Evolutionary conservation across 2,329 filamentous ascomycete genomes (phyloP), one percentile per base, ranked within the genome.

Genomic region (Colletotrichum noveboracense): DNA sequence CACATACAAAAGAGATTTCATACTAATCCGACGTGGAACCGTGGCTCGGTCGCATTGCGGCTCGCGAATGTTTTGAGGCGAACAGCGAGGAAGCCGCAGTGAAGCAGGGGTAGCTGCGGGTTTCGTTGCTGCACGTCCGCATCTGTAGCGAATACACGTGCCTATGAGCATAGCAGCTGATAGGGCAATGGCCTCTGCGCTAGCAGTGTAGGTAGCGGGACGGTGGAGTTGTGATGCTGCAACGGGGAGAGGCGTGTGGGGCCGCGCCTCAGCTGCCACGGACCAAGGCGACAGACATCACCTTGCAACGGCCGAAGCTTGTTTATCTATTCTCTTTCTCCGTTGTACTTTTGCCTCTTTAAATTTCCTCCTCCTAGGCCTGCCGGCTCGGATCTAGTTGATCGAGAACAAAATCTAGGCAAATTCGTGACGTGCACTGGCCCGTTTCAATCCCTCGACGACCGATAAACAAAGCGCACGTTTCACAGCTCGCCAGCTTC

Each of bases 91-190:
- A 13, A 21, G 43, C 43, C 13, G 18, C 38, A 48, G 18, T n/a
- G 8, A 64, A 14, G 36, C 52, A 66, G 68, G 60, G 36, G 24
- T 55, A 38, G 30, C n/a, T 61, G 58, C 38, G 36, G 71, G 67
- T 65, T 67, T 69, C 48, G 70, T 24, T 64, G 64, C 56, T 65
- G 74, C 36, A 64, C 56, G 69, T 43, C 66, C 34, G 56, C 64
- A 67, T 67, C 43, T 56, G 74, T 48, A 74, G 74, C 70, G 70
- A 76, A n/a, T 60, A 75, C 77, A 78, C 77, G 77, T 78, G 77
- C 74, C 65, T 68, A 38, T 38, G 56, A 71, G 6, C 12, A 34
- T 32, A 66, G 69, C 55, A 66, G 72, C 65, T 78, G 77, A 78
- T 78, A 78, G 77, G 77, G 62, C 77, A 78, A 77, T 78, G 56